Base-by-base conservation (phyloP, 345 rosid species). In the Cardamine occulta region DNA sequence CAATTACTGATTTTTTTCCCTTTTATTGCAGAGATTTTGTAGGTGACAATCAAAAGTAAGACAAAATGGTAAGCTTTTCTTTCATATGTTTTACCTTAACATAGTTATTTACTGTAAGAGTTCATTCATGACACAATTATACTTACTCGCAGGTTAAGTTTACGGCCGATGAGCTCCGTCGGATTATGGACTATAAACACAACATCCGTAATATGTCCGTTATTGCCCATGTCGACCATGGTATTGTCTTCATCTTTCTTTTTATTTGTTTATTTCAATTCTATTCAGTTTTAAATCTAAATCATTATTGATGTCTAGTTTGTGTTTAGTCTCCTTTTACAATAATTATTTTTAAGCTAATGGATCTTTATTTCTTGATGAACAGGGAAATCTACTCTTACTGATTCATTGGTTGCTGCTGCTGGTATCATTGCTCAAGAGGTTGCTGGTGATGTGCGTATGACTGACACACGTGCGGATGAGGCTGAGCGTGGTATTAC, bases 401-500 rank as follows among this genome's bases (percentile, higher is more conserved):
- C 97, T 0, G 97, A 91, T 52, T 91, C 97, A n/a, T 84, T 91
- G 12, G 97, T 91, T 17, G 97, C 97, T 82, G 97, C 97, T 83
- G 97, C 97, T 23, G 97, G 97, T 68, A 91, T 91, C 61, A 91
- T 91, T 44, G 97, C 97, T 3, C 97, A 91, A 76, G 97, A 91
- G 68, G 88, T 82, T 77, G 97, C 94, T 60, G 97, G 97, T 39
- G 97, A 91, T 84, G 97, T 91, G 1, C 91, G 97, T 51, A 91
- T 91, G 97, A 91, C 97, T 0, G 97, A 91, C 73, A 88, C 94
- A 1, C 86, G 97, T 26, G 87, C 87, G 0, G 94, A 91, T 84
- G 97, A 91, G 80, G 97, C 97, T 0, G 97, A 91, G 73, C 97
- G 97, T 74, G 94, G 97, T 39, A 91, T 90, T 49, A 90, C 96